Evolutionary conservation across 2,329 filamentous ascomycete species (phyloP).

Genomic region (Claviceps pazoutovae): DNA sequence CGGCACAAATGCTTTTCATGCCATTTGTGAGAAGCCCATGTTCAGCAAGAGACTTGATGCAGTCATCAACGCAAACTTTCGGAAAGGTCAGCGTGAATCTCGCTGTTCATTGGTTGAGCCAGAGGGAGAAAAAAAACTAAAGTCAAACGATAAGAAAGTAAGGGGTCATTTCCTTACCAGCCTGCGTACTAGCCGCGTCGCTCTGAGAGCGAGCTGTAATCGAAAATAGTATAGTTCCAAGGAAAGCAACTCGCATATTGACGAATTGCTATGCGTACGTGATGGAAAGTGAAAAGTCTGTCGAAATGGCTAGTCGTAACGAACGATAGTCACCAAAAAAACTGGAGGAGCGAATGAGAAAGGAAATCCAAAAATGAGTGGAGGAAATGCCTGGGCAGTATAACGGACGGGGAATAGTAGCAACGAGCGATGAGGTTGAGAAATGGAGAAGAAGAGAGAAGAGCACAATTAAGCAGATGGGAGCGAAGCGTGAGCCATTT

Average conservation of each 20-base stretch:
- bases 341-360: conserved; percentile 8
- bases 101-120: neutral
- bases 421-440: conserved; percentile 10
- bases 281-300: conserved; percentile 8
- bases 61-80: conserved; percentile 11
- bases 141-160: neutral
- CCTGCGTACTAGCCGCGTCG: neutral
- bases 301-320: conserved; percentile 14
- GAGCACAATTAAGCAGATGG: neutral
- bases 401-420: conserved; percentile 11
- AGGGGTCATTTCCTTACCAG: neutral
- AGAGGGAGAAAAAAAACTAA: neutral
- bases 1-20: conserved; percentile 9
- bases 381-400: conserved; percentile 11
- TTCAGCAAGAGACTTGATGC: conserved; percentile 9
- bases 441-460: conserved; percentile 3
- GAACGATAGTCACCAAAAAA: conserved; percentile 21
- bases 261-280: conserved; percentile 1
- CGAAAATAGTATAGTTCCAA: conserved; percentile 7
- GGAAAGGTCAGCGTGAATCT: neutral
- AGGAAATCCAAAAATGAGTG: conserved; percentile 19
- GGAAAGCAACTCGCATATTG: conserved; percentile 12
- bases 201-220: conserved; percentile 5
- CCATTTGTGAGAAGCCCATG: conserved; percentile 6
- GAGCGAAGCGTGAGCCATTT: neutral